Conservation (phyloP, 192 early-diverging fungal species). For the Coemansia reversa region DNA sequence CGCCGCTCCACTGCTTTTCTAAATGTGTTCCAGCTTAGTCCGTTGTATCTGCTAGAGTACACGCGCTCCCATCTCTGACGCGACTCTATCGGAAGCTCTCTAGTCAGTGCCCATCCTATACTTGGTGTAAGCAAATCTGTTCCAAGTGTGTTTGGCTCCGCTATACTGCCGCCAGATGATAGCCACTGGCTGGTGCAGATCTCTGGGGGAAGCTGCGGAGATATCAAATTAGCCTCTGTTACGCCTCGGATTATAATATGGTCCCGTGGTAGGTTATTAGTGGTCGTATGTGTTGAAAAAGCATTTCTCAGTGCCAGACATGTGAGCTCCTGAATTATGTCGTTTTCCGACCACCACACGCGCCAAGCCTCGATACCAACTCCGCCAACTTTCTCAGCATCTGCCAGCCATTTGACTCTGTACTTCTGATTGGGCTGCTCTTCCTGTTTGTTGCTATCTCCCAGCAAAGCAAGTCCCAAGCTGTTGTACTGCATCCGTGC, state of each 20-base stretch:
- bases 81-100: conserved; percentile 31
- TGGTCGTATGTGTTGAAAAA: conserved; percentile 6
- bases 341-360: conserved; percentile 25
- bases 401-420: conserved; percentile 12
- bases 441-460: conserved; percentile 4
- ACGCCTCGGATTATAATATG: neutral
- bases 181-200: neutral
- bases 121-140: conserved; percentile 20
- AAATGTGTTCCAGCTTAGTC: conserved; percentile 52
- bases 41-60: conserved; percentile 37
- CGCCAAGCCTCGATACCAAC: conserved; percentile 19
- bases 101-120: conserved; percentile 20
- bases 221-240: conserved; percentile 8
- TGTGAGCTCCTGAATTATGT: conserved; percentile 23
- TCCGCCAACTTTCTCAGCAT: conserved; percentile 11
- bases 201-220: conserved; percentile 7
- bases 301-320: conserved; percentile 24
- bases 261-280: neutral
- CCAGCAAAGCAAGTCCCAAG: conserved; percentile 9
- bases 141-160: neutral
- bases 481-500: conserved; percentile 10
- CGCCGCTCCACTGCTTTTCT: conserved; percentile 23
- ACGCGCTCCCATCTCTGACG: conserved; percentile 24
- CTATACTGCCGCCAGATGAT: neutral
- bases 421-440: neutral